Evolutionary conservation across 1,284 basidiomycete species (phyloP).

Genomic region (Apiotrichum montevideense): DNA sequence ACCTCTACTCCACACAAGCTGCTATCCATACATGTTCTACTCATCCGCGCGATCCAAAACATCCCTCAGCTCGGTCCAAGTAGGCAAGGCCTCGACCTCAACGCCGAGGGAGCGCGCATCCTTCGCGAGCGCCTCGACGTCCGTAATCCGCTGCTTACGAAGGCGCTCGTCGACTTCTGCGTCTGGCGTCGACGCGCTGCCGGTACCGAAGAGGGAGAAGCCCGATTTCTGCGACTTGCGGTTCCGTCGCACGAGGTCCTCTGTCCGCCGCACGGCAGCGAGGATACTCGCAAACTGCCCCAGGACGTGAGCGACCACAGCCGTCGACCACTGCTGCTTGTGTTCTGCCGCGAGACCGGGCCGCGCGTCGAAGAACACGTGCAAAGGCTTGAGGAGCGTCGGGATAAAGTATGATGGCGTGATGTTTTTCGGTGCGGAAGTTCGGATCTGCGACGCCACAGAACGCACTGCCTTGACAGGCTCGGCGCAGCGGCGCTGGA

Average conservation of each 20-base stretch:
- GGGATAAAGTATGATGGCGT: constrained; percentile 74
- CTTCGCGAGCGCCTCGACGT: constrained; percentile 71
- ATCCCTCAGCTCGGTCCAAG: constrained; percentile 40
- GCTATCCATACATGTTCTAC: constrained; percentile 3
- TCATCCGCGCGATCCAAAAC: constrained; percentile 35
- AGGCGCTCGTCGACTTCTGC: constrained; percentile 56
- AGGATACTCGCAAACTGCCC: constrained; percentile 57
- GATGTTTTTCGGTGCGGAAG: constrained; percentile 46
- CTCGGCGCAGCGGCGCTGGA: constrained; percentile 68
- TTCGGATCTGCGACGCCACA: constrained; percentile 75
- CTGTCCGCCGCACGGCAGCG: constrained; percentile 77
- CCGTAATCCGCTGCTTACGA: constrained; percentile 74
- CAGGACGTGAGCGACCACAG: constrained; percentile 68
- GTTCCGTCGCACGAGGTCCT: constrained; percentile 74
- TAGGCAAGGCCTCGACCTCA: constrained; percentile 52
- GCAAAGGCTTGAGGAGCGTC: constrained; percentile 74
- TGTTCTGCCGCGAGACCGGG: constrained; percentile 55
- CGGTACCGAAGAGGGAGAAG: constrained; percentile 59
- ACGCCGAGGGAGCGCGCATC: constrained; percentile 67
- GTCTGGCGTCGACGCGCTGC: constrained; percentile 12
- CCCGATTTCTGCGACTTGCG: constrained; percentile 62
- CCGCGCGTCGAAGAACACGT: constrained; percentile 62
- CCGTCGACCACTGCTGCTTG: constrained; percentile 55
- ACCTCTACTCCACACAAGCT: background rate
- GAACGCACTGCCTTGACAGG: constrained; percentile 65